phyloP scores from a whole-genome alignment of 495 filamentous ascomycete genomes.

The Podospora conica region DNA sequence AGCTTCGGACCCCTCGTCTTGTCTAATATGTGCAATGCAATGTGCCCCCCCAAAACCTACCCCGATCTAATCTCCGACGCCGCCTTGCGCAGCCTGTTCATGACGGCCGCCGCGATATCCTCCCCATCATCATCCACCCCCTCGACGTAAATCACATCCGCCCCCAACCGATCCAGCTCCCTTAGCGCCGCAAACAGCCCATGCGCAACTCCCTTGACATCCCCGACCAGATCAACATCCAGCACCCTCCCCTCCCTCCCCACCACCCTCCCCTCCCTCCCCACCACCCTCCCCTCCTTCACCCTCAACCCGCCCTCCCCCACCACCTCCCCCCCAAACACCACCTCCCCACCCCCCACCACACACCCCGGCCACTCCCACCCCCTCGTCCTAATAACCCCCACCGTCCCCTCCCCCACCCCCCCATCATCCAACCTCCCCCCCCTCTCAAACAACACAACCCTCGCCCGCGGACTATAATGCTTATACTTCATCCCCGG shows the following conservation, averaged over 20 bases:
- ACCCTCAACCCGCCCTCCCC: conserved; percentile 26
- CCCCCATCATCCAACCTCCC: conserved; percentile 15
- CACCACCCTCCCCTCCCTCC: conserved; percentile 29
- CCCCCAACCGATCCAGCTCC: conserved; percentile 70
- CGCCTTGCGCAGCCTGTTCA: conserved; percentile 92
- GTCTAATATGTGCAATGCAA: not conserved
- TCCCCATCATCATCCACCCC: conserved; percentile 79
- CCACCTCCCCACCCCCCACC: conserved; percentile 3
- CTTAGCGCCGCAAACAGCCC: conserved; percentile 82
- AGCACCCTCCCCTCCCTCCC: conserved; percentile 32
- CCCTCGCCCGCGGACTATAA: conserved; percentile 85
- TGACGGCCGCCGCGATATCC: conserved; percentile 85
- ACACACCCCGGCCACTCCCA: conserved; percentile 33
- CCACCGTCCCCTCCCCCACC: conserved; percentile 23
- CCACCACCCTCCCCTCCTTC: conserved; percentile 20
- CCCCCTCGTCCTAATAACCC: conserved; percentile 40
- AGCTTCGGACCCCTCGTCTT: not conserved
- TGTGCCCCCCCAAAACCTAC: conserved; percentile 23
- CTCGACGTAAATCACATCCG: conserved; percentile 87
- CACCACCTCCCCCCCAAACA: not conserved
- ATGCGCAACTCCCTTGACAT: conserved; percentile 68
- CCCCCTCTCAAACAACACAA: conserved; percentile 70
- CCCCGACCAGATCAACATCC: conserved; percentile 60
- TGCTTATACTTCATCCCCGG: conserved; percentile 99
- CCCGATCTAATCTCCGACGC: conserved; percentile 53